Conservation (phyloP, 2,329 filamentous ascomycete genomes). For the Colletotrichum nymphaeae region DNA sequence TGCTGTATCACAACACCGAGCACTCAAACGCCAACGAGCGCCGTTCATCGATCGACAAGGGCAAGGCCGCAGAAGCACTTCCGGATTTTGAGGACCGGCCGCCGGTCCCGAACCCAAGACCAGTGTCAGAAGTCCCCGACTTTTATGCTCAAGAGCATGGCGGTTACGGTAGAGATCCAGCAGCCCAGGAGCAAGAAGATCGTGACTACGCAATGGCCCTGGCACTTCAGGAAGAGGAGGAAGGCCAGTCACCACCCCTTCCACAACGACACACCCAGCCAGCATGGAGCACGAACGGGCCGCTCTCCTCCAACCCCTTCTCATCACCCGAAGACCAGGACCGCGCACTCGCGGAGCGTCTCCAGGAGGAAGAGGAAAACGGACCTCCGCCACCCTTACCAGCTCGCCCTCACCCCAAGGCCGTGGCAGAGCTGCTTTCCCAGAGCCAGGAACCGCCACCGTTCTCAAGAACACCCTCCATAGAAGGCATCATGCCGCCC, state of each 20-base stretch:
- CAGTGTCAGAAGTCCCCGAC: slow-evolving; percentile 9
- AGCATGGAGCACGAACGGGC: slow-evolving; percentile 5
- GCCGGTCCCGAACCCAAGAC: background rate
- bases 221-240: slow-evolving; percentile 31
- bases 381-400: slow-evolving; percentile 24
- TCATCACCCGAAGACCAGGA: slow-evolving; percentile 24
- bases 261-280: slow-evolving; percentile 13
- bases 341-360: slow-evolving; percentile 18
- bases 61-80: background rate
- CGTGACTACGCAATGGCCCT: slow-evolving; percentile 32
- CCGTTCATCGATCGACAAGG: background rate
- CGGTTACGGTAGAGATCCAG: background rate
- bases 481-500: slow-evolving; percentile 25
- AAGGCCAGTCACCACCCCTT: slow-evolving; percentile 4
- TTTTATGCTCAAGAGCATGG: slow-evolving; percentile 28
- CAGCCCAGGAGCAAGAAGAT: slow-evolving; percentile 29
- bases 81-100: background rate
- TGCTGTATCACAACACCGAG: background rate
- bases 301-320: slow-evolving; percentile 9
- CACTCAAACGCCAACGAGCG: background rate
- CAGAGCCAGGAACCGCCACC: slow-evolving; percentile 9
- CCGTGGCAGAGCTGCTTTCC: slow-evolving; percentile 24
- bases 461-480: slow-evolving; percentile 27
- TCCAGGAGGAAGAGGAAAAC: slow-evolving; percentile 24
- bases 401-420: slow-evolving; percentile 19